A percentile compares a stretch with the other conserved stretches of the same genome.
Conservation (phyloP, 2,329 filamentous ascomycete species). For the Calonectria ilicicola region DNA sequence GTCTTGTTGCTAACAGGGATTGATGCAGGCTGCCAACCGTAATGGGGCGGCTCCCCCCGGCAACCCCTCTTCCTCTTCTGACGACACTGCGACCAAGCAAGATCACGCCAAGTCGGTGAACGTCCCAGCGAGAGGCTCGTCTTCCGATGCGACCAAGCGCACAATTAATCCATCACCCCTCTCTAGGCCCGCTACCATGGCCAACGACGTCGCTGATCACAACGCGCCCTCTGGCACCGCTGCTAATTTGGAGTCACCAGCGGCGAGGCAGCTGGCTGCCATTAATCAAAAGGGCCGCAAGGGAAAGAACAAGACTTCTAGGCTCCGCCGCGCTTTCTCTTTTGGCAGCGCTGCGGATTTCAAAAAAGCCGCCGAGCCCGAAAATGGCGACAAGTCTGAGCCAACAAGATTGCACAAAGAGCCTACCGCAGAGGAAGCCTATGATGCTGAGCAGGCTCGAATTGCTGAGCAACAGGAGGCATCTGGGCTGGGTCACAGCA, state of each 20-base stretch:
- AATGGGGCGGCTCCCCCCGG: constrained; percentile 64
- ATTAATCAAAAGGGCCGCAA: constrained; percentile 84
- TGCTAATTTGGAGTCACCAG: constrained; percentile 70
- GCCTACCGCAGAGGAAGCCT: constrained; percentile 70
- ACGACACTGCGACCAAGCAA: constrained; percentile 60
- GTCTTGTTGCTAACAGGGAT: constrained; percentile 61
- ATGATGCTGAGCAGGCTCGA: constrained; percentile 89
- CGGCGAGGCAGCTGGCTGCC: constrained; percentile 87
- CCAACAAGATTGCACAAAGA: constrained; percentile 74
- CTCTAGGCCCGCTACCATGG: constrained; percentile 77
- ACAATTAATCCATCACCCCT: constrained; percentile 77
- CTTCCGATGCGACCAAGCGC: constrained; percentile 75
- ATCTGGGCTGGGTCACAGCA: constrained; percentile 89
- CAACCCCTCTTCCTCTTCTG: constrained; percentile 64
- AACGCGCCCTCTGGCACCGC: constrained; percentile 46
- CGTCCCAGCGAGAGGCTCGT: constrained; percentile 72
- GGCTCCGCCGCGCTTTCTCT: constrained; percentile 91
- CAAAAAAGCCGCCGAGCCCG: constrained; percentile 75
- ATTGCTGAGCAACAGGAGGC: constrained; percentile 95
- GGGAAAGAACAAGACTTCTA: constrained; percentile 86
- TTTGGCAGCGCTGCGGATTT: constrained; percentile 97
- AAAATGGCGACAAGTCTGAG: constrained; percentile 47
- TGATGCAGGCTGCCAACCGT: constrained; percentile 70
- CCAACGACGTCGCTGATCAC: constrained; percentile 59
- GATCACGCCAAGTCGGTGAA: constrained; percentile 68